phyloP scores from a whole-genome alignment of 495 filamentous ascomycete genomes.

The Penicillium roqueforti region DNA sequence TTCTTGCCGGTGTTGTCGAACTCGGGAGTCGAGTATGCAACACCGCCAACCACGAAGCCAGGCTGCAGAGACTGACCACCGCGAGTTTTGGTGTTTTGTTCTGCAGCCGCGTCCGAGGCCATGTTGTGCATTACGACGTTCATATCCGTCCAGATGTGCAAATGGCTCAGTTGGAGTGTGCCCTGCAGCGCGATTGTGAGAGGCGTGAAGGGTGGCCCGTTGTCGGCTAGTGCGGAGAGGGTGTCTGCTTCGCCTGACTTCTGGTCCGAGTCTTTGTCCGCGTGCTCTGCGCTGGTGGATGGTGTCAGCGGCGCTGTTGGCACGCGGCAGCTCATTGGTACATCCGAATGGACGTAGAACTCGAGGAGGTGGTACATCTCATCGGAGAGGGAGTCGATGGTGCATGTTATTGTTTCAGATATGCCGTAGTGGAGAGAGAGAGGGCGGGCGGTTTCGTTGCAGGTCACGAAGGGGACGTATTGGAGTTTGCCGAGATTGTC shows the following conservation, averaged over 20 bases:
- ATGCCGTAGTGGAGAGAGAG: constrained; percentile 83
- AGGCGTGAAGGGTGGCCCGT: constrained; percentile 52
- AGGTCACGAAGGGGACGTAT: constrained; percentile 89
- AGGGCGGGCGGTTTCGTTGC: constrained; percentile 81
- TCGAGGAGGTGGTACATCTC: constrained; percentile 95
- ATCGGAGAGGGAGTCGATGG: constrained; percentile 78
- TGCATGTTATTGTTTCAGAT: constrained; percentile 79
- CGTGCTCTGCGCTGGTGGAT: constrained; percentile 14
- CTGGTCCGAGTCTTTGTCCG: constrained; percentile 8
- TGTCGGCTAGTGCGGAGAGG: constrained; percentile 34
- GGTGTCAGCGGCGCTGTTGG: constrained; percentile 62
- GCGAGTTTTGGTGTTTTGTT: constrained; percentile 14
- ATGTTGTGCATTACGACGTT: constrained; percentile 83
- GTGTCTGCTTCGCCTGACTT: constrained; percentile 17
- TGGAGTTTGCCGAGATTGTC: constrained; percentile 76
- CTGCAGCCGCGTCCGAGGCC: constrained; percentile 30
- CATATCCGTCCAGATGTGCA: constrained; percentile 85
- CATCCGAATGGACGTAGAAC: constrained; percentile 97
- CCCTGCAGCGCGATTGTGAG: constrained; percentile 83
- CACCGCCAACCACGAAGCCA: constrained; percentile 72
- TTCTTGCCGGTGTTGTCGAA: constrained; percentile 43
- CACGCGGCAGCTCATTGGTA: constrained; percentile 86
- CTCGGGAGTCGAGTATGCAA: constrained; percentile 79
- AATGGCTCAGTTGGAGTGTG: constrained; percentile 79
- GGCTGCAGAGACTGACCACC: constrained; percentile 38